Evolutionary conservation across 2,329 filamentous ascomycete genomes (phyloP), one percentile per base, ranked within the genome.

Genomic region (Ustulina deusta): DNA sequence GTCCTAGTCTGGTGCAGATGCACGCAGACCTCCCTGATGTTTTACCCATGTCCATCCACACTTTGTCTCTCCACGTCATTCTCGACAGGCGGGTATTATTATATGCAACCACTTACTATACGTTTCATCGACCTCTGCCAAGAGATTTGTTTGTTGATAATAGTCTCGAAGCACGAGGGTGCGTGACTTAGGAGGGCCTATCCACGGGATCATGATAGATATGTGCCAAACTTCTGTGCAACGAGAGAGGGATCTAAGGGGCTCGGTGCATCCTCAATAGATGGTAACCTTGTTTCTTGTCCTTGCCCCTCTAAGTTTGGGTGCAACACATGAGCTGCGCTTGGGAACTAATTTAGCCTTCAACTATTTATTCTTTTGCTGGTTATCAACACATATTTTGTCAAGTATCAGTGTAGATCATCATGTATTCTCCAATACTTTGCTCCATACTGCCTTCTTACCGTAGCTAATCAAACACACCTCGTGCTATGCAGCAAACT

Each of bases 91-190:
- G 29, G 20, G n/a, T 27, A 25, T 4, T 52, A 44, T 27, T 54
- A 32, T 48, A 55, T 66, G 64, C 54, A 42, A 34, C 25, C 46
- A 13, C 27, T 49, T n/a, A 6, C n/a, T 29, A 57, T 25, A 25
- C 29, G 58, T 66, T 56, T 61, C 51, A 61, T 66, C 40, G 40
- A 27, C 34, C 17, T 46, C 25, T 25, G 51, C 58, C 58, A 61
- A 52, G 58, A 22, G 13, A 25, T 61, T 51, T 52, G 52, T 34
- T 44, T 65, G 46, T 61, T 61, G 59, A 52, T 34, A 59, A 29
- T 11, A 11, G 13, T 59, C 40, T 32, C 6, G 20, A 36, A 27
- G 46, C 6, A 32, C 15, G 32, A 38, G 27, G 62, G 27, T 61
- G 32, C 25, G 29, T 38, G 38, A 38, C 52, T 66, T n/a, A n/a